Evolutionary conservation across 768 basidiomycete species (phyloP), one percentile per base, ranked within the genome.

Genomic region (Dentipellis fragilis): DNA sequence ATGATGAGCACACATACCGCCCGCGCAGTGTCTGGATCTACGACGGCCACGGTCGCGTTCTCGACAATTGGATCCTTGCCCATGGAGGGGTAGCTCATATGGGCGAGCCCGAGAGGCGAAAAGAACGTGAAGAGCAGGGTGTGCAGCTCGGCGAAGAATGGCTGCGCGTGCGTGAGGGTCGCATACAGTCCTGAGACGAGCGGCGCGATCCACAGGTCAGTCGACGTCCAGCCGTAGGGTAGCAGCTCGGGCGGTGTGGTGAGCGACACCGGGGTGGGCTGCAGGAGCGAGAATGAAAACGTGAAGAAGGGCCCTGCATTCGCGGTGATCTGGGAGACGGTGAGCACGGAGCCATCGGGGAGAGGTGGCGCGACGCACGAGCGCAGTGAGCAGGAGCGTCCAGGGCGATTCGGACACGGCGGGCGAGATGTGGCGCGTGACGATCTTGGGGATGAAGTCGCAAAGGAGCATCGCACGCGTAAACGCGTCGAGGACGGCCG

Each of bases 171-270:
- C 9, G 91, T 93, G 52, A 93, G 76, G 56, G 84, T 78, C 53
- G 92, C 84, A 65, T 89, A 93, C 10, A 93, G 65, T 1, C 75
- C 87, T 10, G 90, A 91, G 62, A 84, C 71, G 61, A 84, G 70
- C 7, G 90, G 84, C 9, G 93, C 90, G 68, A 81, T 81, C 92
- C 93, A 95, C 34, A 93, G 67, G 65, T 95, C 93, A 0, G 81
- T 78, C 21, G 83, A 81, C 45, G 83, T 86, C 93, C 93, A 95
- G 11, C 93, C 93, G 56, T 85, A 86, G 0, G 89, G 78, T 53
- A 75, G 75, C 8, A 96, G 76, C 66, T 94, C 93, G 0, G 84
- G 75, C 1, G 93, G 93, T 0, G 90, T 92, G 36, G 82, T 73
- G 19, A 93, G 67, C 5, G 78, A 64, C 57, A 90, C 73, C 0